Evolutionary conservation across 768 basidiomycete genomes (phyloP), one percentile per base, ranked within the genome.

Genomic region (Tulasnella sp.): DNA sequence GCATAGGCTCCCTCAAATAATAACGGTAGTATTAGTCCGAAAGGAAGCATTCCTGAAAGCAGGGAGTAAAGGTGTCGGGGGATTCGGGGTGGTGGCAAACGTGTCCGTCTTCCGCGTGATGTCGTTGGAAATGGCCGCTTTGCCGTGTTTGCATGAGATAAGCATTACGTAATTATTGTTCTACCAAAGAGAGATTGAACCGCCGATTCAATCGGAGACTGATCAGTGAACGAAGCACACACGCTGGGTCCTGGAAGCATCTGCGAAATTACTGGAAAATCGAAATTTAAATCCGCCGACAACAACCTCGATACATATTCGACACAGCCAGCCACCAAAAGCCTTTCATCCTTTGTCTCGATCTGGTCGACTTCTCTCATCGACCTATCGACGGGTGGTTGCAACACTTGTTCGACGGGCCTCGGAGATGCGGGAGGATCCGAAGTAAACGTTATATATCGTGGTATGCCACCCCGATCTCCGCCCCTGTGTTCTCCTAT

Each of bases 371-470:
- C 62, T 68, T 68, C 62, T 68, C 31, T 27, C 34, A 68, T 68
- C 62, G 62, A 68, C 62, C 12, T 40, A n/a, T n/a, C 27, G n/a
- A 62, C 12, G 9, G 31, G 4, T 27, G 36, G 16, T 5, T 52
- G 62, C 36, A 34, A 27, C n/a, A n/a, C 18, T n/a, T n/a, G 58
- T 62, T 10, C n/a, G 24, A 62, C 62, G 10, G 62, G 36, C 62
- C 73, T 74, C 73, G 73, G 73, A 74, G 73, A 74, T 74, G 73
- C 73, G 73, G 73, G 18, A 9, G 73, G 73, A 74, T 74, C 73
- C 73, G 73, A 68, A 56, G n/a, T 36, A 68, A 68, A 68, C 62
- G 62, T 68, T 68, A 68, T 68, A 68, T 68, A 27, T 34, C 62
- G 62, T 68, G 62, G 62, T 68, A 68, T 27, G 62, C 27, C 24